A percentile compares a stretch with the other conserved stretches of the same genome.
Conservation (phyloP, 2,329 filamentous ascomycete genomes). For the Alternaria sp. region DNA sequence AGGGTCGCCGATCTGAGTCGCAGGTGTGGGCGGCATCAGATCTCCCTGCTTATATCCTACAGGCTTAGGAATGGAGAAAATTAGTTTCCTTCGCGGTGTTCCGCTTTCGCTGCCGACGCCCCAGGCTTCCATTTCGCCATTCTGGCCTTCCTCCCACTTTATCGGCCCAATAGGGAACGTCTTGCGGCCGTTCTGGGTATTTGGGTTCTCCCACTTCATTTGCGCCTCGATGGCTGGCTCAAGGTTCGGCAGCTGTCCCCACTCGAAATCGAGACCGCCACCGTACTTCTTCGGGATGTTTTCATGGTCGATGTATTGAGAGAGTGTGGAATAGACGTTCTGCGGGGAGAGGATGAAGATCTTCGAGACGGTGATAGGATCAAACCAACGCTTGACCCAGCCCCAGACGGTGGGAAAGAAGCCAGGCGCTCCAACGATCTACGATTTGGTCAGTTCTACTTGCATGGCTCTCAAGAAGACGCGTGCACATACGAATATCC, state of each 20-base stretch:
- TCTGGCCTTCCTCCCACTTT: conserved; percentile 51
- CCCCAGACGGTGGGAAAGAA: conserved; percentile 96
- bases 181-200: conserved; percentile 40
- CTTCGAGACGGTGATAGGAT: conserved; percentile 84
- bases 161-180: conserved; percentile 57
- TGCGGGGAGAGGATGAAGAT: conserved; percentile 83
- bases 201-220: conserved; percentile 51
- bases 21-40: conserved; percentile 32
- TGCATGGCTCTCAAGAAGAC: not conserved
- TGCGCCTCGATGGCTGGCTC: conserved; percentile 60
- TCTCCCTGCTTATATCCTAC: conserved; percentile 37
- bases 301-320: conserved; percentile 77
- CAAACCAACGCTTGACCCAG: conserved; percentile 94
- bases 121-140: conserved; percentile 53
- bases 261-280: conserved; percentile 81
- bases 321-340: conserved; percentile 78
- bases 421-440: conserved; percentile 85
- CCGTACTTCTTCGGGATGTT: conserved; percentile 92
- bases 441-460: conserved; percentile 6
- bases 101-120: conserved; percentile 55
- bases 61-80: conserved; percentile 49
- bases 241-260: conserved; percentile 75
- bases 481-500: conserved; percentile 67
- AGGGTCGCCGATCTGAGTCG: conserved; percentile 27
- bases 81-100: conserved; percentile 44